These are phyloP conservation scores for Trifolium fragiferum DNA, from an alignment of 306 rosid species.

Conservation along the genomic window DNA sequence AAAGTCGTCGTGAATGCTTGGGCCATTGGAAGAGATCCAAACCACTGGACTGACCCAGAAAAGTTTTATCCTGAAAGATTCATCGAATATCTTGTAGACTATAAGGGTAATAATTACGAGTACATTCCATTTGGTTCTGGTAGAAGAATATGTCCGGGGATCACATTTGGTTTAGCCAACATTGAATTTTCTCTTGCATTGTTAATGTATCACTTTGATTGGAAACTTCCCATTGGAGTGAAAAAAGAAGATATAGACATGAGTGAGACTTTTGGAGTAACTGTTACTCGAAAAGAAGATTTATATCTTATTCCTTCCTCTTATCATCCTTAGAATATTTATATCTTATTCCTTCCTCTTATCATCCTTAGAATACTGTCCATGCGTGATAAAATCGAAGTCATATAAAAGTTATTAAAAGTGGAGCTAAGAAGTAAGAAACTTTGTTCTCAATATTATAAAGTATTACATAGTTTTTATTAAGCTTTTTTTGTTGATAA, in stretches of 20 bases:
- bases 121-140: slow-evolving; percentile 52
- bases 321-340: too few species aligned
- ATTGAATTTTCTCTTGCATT: slow-evolving; percentile 35
- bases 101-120: slow-evolving; percentile 25
- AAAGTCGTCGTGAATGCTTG: slow-evolving; percentile 40
- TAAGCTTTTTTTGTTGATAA: too few species aligned
- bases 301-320: background rate
- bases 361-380: background rate
- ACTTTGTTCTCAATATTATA: too few species aligned
- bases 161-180: slow-evolving; percentile 16
- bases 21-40: slow-evolving; percentile 53
- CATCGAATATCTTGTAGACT: slow-evolving; percentile 26
- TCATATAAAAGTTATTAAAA: too few species aligned
- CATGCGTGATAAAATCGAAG: too few species aligned
- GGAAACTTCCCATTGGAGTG: slow-evolving; percentile 38
- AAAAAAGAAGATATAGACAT: background rate
- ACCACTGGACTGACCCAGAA: slow-evolving; percentile 23
- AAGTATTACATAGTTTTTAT: too few species aligned
- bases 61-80: slow-evolving; percentile 45
- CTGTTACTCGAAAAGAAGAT: background rate
- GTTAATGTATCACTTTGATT: slow-evolving; percentile 43
- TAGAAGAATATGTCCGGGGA: slow-evolving; percentile 41
- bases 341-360: background rate
- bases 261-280: background rate
- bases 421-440: too few species aligned